phyloP scores from a whole-genome alignment of 2,329 filamentous ascomycete species.

The Paecilomyces variotii region DNA sequence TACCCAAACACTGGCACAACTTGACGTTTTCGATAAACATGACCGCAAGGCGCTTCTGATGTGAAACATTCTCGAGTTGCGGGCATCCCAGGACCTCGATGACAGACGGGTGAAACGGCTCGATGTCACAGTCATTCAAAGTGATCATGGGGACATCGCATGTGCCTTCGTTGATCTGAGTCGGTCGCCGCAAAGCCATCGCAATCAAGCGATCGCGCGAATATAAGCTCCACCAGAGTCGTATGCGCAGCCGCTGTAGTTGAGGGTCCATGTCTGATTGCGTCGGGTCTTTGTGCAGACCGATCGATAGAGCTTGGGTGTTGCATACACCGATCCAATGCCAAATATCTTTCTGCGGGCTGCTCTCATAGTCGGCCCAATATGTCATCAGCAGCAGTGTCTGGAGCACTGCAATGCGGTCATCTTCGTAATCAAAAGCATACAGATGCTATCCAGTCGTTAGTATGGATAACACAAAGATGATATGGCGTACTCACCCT shows the following conservation, averaged over 20 bases:
- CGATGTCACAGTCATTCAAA: slow-evolving; percentile 70
- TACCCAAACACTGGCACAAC: slow-evolving; percentile 75
- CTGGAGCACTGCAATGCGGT: slow-evolving; percentile 76
- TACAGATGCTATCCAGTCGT: slow-evolving; percentile 58
- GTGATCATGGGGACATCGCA: slow-evolving; percentile 85
- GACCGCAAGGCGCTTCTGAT: slow-evolving; percentile 67
- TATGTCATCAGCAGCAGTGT: slow-evolving; percentile 82
- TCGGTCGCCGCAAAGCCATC: slow-evolving; percentile 79
- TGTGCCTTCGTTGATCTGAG: slow-evolving; percentile 80
- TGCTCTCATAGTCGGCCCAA: slow-evolving; percentile 87
- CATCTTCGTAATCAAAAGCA: slow-evolving; percentile 83
- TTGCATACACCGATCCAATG: slow-evolving; percentile 92
- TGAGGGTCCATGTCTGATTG: slow-evolving; percentile 60
- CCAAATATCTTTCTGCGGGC: slow-evolving; percentile 80
- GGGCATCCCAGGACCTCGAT: slow-evolving; percentile 59
- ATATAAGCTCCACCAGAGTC: slow-evolving; percentile 92
- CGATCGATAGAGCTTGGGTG: slow-evolving; percentile 78
- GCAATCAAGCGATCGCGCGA: slow-evolving; percentile 86
- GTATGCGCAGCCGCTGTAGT: slow-evolving; percentile 69
- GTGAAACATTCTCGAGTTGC: slow-evolving; percentile 57
- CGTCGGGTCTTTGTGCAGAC: slow-evolving; percentile 69
- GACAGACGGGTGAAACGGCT: slow-evolving; percentile 56
- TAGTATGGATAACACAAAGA: slow-evolving; percentile 1
- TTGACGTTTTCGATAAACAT: slow-evolving; percentile 87
- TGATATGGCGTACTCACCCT: slow-evolving; percentile 51